phyloP scores from a whole-genome alignment of 371 early-diverging fungal genomes.

The Blastocladiella emersonii region DNA sequence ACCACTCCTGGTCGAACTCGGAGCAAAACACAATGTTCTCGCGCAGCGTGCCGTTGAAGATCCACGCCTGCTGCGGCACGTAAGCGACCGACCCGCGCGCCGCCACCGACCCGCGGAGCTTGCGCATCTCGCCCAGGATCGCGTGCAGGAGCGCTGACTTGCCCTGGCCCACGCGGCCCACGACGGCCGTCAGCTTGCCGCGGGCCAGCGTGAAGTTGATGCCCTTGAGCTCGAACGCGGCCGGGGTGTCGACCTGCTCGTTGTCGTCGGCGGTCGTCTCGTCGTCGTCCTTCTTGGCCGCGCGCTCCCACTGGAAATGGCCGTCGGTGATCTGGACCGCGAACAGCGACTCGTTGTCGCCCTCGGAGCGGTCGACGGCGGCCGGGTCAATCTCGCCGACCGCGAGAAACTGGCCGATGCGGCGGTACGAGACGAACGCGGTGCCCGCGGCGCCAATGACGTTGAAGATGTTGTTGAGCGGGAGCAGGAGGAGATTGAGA shows the following conservation, averaged over 20 bases:
- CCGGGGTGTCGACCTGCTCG: not conserved
- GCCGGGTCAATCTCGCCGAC: constrained; percentile 52
- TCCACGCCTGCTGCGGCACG: constrained; percentile 17
- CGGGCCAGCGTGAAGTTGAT: constrained; percentile 23
- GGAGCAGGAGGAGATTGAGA: constrained; percentile 48
- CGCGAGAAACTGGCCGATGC: constrained; percentile 57
- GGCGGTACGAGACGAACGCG: constrained; percentile 61
- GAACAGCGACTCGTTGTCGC: not conserved
- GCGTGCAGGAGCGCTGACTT: constrained; percentile 18
- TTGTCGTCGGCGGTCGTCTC: not conserved
- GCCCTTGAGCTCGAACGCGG: constrained; percentile 26
- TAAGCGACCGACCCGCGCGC: constrained; percentile 8
- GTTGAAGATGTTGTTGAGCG: not conserved
- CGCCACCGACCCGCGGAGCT: constrained; percentile 6
- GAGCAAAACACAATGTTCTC: constrained; percentile 11
- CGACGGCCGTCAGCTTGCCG: constrained; percentile 19
- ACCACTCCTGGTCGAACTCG: constrained; percentile 9
- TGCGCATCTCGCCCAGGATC: constrained; percentile 22
- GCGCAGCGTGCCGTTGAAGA: constrained; percentile 11
- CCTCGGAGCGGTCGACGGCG: not conserved
- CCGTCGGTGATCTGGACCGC: not conserved
- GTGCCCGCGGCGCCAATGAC: constrained; percentile 45
- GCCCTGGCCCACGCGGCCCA: constrained; percentile 32
- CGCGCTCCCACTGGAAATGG: not conserved
- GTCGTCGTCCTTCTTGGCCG: not conserved